phyloP scores from a whole-genome alignment of 1,284 basidiomycete genomes.

The Rhizoctonia solani region DNA sequence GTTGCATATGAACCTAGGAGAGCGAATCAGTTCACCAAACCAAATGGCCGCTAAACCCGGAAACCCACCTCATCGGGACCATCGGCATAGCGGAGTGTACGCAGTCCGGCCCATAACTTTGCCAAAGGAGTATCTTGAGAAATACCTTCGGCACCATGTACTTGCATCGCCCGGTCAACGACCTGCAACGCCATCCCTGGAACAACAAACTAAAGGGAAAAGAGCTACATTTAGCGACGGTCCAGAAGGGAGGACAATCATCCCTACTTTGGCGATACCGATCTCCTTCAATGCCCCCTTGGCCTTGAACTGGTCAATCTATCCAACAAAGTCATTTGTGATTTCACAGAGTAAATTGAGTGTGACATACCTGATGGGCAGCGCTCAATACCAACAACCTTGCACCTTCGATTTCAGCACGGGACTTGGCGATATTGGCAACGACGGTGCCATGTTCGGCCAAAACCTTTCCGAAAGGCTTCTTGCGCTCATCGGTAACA shows the following conservation, averaged over 20 bases:
- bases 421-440: constrained; percentile 86
- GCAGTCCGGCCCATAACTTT: constrained; percentile 72
- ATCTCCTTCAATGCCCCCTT: constrained; percentile 98
- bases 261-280: constrained; percentile 90
- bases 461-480: constrained; percentile 92
- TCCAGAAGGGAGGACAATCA: too few relatives aligned
- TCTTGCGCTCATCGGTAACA: constrained; percentile 87
- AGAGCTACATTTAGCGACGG: too few relatives aligned
- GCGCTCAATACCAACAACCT: constrained; percentile 89
- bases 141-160: constrained; percentile 92
- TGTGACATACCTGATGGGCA: constrained; percentile 69
- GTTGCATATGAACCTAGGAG: constrained; percentile 84
- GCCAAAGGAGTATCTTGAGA: constrained; percentile 90
- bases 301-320: constrained; percentile 88
- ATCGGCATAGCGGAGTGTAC: constrained; percentile 90
- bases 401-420: constrained; percentile 90
- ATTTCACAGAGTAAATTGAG: constrained; percentile 7
- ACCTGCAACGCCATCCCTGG: constrained; percentile 86
- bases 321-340: background rate
- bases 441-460: constrained; percentile 94
- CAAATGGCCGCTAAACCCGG: constrained; percentile 46
- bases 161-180: constrained; percentile 93
- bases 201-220: constrained; percentile 81
- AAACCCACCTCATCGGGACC: constrained; percentile 54
- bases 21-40: background rate